Conservation (phyloP, 345 rosid genomes). For the Nasturtium officinale region DNA sequence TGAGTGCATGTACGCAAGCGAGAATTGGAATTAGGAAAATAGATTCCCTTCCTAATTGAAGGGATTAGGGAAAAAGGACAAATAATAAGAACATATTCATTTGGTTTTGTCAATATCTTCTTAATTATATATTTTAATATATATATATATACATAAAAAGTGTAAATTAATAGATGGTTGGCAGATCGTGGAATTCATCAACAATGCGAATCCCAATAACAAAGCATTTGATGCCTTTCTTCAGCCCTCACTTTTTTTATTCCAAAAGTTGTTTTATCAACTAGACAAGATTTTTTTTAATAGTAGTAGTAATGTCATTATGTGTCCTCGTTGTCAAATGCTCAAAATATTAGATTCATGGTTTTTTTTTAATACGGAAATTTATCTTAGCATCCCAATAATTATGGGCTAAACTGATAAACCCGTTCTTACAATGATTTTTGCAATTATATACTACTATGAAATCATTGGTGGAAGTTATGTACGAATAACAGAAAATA, state of each 20-base stretch:
- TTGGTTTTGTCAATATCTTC: not conserved
- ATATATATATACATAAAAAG: no score
- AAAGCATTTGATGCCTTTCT: constrained; percentile 76
- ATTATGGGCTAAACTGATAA: constrained; percentile 14
- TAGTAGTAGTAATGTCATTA: not conserved
- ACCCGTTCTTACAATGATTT: not conserved
- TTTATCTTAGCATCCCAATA: constrained; percentile 14
- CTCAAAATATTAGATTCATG: constrained; percentile 19
- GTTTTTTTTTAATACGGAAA: not conserved
- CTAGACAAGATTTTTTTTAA: constrained; percentile 5
- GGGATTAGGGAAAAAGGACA: not conserved
- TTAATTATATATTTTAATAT: no score
- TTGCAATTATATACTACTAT: constrained; percentile 14
- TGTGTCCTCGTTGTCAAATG: constrained; percentile 31
- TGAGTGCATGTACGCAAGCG: not conserved
- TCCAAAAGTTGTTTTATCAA: constrained; percentile 25
- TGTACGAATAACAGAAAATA: not conserved
- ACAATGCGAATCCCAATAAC: constrained; percentile 70
- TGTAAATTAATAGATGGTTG: constrained; percentile 34
- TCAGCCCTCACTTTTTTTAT: constrained; percentile 40
- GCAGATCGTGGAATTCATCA: constrained; percentile 67
- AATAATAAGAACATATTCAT: constrained; percentile 22
- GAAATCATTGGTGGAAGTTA: not conserved
- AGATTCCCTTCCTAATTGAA: constrained; percentile 34
- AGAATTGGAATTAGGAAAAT: not conserved